Percentiles rank a stretch among this genome's conserved stretches.
Conservation (phyloP, 2,329 filamentous ascomycete species). For the Aplosporella prunicola region DNA sequence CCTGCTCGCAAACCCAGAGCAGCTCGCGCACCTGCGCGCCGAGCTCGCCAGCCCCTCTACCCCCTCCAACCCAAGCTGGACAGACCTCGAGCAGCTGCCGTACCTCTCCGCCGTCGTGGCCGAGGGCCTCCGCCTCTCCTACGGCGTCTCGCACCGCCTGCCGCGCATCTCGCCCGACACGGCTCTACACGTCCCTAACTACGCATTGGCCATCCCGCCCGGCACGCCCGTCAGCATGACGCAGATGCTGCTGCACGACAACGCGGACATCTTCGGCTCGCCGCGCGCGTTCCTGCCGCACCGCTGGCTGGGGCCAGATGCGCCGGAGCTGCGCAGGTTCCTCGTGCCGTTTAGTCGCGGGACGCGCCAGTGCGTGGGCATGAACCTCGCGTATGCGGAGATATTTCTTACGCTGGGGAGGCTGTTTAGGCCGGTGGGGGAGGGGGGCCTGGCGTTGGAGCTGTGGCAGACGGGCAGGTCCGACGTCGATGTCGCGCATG, state of each 20-base stretch:
- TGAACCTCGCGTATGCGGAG: slow-evolving; percentile 26
- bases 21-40: slow-evolving; percentile 18
- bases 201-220: slow-evolving; percentile 15
- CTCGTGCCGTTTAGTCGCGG: slow-evolving; percentile 32
- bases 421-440: slow-evolving; percentile 14
- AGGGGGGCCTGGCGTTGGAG: slow-evolving; percentile 13
- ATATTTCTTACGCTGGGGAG: slow-evolving; percentile 17
- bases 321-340: slow-evolving; percentile 3
- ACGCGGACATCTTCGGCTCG: slow-evolving; percentile 18
- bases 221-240: slow-evolving; percentile 22
- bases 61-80: slow-evolving; percentile 8
- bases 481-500: slow-evolving; percentile 19
- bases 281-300: slow-evolving; percentile 18
- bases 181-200: slow-evolving; percentile 8
- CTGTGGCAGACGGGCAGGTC: slow-evolving; percentile 19
- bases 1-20: slow-evolving; percentile 17
- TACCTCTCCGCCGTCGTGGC: slow-evolving; percentile 25
- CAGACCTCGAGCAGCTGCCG: slow-evolving; percentile 17
- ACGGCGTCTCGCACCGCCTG: slow-evolving; percentile 20
- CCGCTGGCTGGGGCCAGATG: slow-evolving; percentile 19
- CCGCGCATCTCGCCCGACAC: slow-evolving; percentile 16
- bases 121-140: slow-evolving; percentile 25
- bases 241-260: slow-evolving; percentile 18
- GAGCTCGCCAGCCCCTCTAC: slow-evolving; percentile 15
- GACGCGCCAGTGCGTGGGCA: slow-evolving; percentile 30